Base-by-base conservation (phyloP, 1,284 basidiomycete genomes). In the Peniophora sp. region DNA sequence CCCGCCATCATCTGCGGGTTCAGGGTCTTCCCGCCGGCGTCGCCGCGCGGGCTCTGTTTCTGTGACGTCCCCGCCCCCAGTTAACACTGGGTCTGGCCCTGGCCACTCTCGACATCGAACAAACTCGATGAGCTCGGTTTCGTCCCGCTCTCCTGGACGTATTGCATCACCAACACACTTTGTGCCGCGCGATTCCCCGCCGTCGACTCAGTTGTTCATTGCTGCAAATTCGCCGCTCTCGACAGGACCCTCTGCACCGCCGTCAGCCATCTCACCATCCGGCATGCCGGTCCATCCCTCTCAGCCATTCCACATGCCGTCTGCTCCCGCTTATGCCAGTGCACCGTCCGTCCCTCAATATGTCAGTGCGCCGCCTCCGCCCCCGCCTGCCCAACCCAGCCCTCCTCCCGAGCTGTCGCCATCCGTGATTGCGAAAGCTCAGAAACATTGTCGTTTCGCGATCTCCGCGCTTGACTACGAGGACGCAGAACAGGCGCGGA, bases 401-500 rank as follows among this genome's bases (percentile, higher is more conserved):
- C 51, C 63, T 17, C 65, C 69, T 2, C 59, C 75, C 1, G 81
- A 83, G 45, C 67, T 89, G 45, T 83, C 87, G 2, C 81, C 85
- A 1, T 66, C 65, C 48, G 59, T 79, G 51, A 77, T 94, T 35
- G 74, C 84, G 24, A 81, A 84, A 58, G 80, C 79, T 22, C 92
- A 97, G 72, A 95, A 91, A 63, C 92, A 95, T 61, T 92, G 92
- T 60, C 79, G 79, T 50, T 96, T 86, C 69, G 94, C 94, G 6
- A 92, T 96, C 53, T 92, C 89, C 19, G 83, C 94, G 17, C 70
- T 97, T 52, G 92, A 97, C 62, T 97, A 93, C 64, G 94, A 97
- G 62, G 94, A 97, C 65, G 74, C 75, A 14, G 86, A 88, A 57
- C 86, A 89, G 57, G 93, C 93, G 20, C 74, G 79, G 59, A 84